Evolutionary conservation across 2,329 filamentous ascomycete species (phyloP), one percentile per base, ranked within the genome.

Genomic region (Aureobasidium sp.): DNA sequence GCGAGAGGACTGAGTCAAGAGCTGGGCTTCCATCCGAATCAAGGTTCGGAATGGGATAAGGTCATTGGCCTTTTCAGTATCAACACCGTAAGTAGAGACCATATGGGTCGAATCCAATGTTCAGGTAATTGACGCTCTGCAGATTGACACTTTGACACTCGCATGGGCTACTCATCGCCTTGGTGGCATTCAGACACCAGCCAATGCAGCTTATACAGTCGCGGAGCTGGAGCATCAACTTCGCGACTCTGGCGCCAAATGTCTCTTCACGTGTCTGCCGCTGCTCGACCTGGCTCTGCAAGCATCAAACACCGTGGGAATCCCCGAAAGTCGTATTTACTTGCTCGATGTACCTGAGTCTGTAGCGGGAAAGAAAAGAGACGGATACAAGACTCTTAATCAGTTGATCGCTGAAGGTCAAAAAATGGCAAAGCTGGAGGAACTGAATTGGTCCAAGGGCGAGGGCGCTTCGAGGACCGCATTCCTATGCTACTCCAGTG

Each of bases 31-130:
- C 73, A 81, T 50, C 84, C 87, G 8, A 87, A 89, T 67, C 73
- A 84, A 62, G 89, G 87, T 13, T 84, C 84, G 0, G 88, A 92
- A 71, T 94, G 87, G 87, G 89, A 94, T 69, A 91, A 92, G 73
- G 88, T 92, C 27, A 78, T 90, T 52, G 87, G 81, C 5, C 78
- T 92, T 32, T 95, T 90, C 75, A 87, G 87, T n/a, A 75, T 92
- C 63, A 95, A 95, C 71, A 90, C 89, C 34, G 88, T 90, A 74
- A 64, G 82, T 71, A 55, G 37, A 37, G 17, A 13, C 20, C 20
- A 36, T 15, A 24, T 20, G 51, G 24, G 12, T 10, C 12, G 10
- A 10, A 5, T 37, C 4, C 17, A 24, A n/a, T n/a, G 9, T 13
- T 47, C 56, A n/a, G 12, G 43, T 24, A 17, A 53, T 17, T 15